Base-by-base conservation (phyloP, 2,329 filamentous ascomycete species). In the Penicillium griseofulvum region DNA sequence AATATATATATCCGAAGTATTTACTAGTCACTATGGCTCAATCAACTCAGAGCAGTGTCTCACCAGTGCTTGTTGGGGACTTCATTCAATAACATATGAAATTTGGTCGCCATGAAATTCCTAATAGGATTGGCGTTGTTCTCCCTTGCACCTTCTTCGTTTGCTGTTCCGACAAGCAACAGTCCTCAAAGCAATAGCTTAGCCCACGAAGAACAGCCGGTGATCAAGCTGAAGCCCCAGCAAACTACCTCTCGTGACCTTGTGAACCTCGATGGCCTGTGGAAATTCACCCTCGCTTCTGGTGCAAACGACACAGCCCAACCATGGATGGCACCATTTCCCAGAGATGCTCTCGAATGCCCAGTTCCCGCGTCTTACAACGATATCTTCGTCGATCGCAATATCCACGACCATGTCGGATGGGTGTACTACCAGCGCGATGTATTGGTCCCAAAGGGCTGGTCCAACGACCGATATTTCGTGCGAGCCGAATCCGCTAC, bases 391-490 rank as follows among this genome's bases (percentile, higher is more conserved):
- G 29, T 54, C 5, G 39, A 57, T 28, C 37, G 38, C 4, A 16
- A 49, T 4, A 60, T 71, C n/a, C 65, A 55, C 17, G 55, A 68
- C 34, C 68, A 70, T 17, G 62, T 71, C 5, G 68, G 68, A 17
- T 71, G 68, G 68, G 66, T 67, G 1, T 69, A 66, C 52, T 71
- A 71, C 47, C 68, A 71, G 48, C 56, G 65, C 3, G 44, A 65
- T 1, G 66, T 65, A 1, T 63, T 56, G 1, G 57, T 71, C 1
- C 68, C 68, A 4, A 44, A 52, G 14, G 39, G 54, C 17, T 69
- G 61, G 59, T 51, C 52, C 0, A 48, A 50, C 1, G 43, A 61
- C 16, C 60, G 47, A 17, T 66, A 62, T 34, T 53, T 66, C 9
- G 47, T 69, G 1, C 67, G 66, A 22, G 59, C 65, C 17, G 68